Base-by-base conservation (phyloP, 306 rosid genomes). In the Carpinus fangiana region DNA sequence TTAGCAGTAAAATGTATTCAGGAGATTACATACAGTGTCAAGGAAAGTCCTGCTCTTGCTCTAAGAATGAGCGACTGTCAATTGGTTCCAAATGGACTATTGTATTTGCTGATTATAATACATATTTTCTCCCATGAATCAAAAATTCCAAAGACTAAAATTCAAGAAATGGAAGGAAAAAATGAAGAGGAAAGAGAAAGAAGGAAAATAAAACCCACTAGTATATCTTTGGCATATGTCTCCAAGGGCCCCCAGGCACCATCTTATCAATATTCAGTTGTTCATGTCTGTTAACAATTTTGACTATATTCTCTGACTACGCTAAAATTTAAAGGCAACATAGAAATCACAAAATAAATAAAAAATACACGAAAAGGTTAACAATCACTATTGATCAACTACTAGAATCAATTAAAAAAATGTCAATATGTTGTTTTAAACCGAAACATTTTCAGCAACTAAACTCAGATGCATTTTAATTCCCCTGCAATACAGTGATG, bases 391-490 rank as follows among this genome's bases (percentile, higher is more conserved):
- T 2, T 12, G 13, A 8, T 18, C 62, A 23, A 50, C 67, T 50
- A 68, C 60, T 70, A 75, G 68, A 73, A 69, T 38, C 78, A 47
- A 73, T 66, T 66, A 72, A 51, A 45, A 73, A 80, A 86, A 71
- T n/a, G 20, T 4, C n/a, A 76, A 70, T 76, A 69, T 73, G 55
- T 57, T 61, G 43, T 74, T 80, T 66, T 11, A 80, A 87, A 84
- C 72, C 73, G 81, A 75, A 90, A 91, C 97, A 97, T 93, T 91
- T 36, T 93, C 93, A 71, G 75, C 73, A 70, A 87, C 80, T 5
- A 94, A 89, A 83, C 86, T 80, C 87, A 82, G 38, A 7, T 87
- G 90, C 98, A 96, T 96, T 88, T 96, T 97, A 75, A 96, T 86
- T 82, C 98, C 98, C 98, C 99, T 23, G 26, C 26, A 23, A 23